Conservation (phyloP, 2,329 filamentous ascomycete genomes). For the Lachnellula occidentalis region DNA sequence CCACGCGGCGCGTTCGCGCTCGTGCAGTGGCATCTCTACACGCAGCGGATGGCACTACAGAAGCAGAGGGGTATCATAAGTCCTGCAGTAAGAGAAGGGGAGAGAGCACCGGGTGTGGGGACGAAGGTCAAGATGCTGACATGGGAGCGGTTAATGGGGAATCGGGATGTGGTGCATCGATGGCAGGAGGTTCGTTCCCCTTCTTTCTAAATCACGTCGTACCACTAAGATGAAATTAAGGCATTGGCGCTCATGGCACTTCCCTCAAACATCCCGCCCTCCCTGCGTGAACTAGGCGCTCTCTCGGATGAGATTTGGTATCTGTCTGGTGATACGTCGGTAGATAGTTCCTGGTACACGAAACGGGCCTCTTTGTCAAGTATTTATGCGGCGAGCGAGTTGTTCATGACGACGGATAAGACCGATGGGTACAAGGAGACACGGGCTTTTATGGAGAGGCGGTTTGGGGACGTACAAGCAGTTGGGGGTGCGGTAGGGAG, state of each 20-base stretch:
- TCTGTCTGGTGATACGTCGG: constrained; percentile 72
- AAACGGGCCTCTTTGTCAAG: constrained; percentile 58
- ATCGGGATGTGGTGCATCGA: constrained; percentile 63
- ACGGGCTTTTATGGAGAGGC: constrained; percentile 69
- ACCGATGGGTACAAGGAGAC: constrained; percentile 72
- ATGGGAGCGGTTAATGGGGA: constrained; percentile 72
- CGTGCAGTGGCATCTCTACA: constrained; percentile 70
- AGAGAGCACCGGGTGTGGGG: constrained; percentile 42
- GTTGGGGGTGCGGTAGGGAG: constrained; percentile 58
- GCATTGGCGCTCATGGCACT: constrained; percentile 89
- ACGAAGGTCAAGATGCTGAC: constrained; percentile 65
- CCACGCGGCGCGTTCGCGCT: constrained; percentile 76
- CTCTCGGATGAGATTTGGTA: constrained; percentile 93
- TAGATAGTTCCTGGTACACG: constrained; percentile 86
- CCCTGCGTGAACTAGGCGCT: constrained; percentile 70
- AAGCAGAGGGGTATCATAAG: constrained; percentile 18
- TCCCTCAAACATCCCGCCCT: constrained; percentile 68
- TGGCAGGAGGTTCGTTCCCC: constrained; percentile 73
- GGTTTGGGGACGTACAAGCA: constrained; percentile 58
- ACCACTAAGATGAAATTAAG: constrained; percentile 10
- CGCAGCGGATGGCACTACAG: constrained; percentile 55
- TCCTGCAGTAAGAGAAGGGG: constrained; percentile 30
- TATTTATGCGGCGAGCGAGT: constrained; percentile 73
- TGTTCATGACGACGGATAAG: constrained; percentile 90
- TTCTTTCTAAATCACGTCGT: neutral